These are phyloP conservation scores for Aplosporella prunicola DNA, from an alignment of 2,329 filamentous ascomycete species.

Conservation along the genomic window DNA sequence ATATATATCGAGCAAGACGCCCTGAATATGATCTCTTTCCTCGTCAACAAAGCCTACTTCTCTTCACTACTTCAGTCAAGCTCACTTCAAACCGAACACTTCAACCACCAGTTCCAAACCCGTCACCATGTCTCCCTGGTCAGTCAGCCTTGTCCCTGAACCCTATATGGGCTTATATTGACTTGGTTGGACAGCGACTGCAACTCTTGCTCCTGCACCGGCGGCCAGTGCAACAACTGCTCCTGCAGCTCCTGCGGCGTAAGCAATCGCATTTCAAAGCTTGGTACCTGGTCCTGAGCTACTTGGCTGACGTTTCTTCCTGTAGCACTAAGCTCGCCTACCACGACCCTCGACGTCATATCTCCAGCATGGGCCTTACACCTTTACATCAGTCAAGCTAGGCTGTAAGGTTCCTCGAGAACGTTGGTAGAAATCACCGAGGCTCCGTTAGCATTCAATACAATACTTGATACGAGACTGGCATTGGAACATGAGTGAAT, in stretches of 20 bases:
- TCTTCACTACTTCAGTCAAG: no score
- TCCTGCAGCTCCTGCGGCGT: conserved; percentile 22
- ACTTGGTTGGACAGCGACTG: conserved; percentile 16
- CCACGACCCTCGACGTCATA: background rate
- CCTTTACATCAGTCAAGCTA: background rate
- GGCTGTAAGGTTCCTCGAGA: background rate
- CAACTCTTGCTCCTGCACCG: conserved; percentile 22
- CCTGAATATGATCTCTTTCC: no score
- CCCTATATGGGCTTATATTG: no score
- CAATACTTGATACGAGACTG: no score
- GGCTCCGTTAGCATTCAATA: no score
- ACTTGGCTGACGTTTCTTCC: background rate
- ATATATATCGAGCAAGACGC: no score
- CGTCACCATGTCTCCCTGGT: no score
- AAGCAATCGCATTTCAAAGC: conserved; percentile 1
- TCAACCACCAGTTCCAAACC: no score
- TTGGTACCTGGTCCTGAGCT: background rate
- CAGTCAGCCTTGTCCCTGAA: no score
- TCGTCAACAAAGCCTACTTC: no score
- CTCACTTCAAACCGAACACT: no score
- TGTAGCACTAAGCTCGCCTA: background rate
- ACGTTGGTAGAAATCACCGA: background rate
- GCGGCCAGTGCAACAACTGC: conserved; percentile 23
- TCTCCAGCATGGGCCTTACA: background rate
- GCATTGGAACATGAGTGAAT: no score